phyloP scores from a whole-genome alignment of 129 eudicot species.

The Centrapalus pauciflorus region DNA sequence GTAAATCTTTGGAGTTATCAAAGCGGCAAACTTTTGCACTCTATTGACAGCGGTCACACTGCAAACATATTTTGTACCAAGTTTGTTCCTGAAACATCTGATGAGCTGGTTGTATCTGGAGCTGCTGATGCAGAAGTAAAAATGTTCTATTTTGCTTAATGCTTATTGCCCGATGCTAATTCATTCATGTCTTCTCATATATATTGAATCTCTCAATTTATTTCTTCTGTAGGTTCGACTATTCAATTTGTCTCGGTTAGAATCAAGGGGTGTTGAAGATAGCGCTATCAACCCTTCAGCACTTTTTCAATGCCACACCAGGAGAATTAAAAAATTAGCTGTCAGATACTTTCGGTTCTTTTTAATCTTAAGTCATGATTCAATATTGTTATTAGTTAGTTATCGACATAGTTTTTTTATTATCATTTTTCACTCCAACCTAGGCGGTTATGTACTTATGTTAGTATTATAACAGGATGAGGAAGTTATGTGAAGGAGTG shows the following conservation, averaged over 20 bases:
- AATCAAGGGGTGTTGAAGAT: constrained; percentile 43
- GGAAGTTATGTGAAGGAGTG: no score
- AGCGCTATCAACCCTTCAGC: constrained; percentile 56
- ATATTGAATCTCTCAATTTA: constrained; percentile 5
- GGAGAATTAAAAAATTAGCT: constrained; percentile 91
- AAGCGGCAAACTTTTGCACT: constrained; percentile 62
- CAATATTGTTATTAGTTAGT: background rate
- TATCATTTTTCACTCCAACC: background rate
- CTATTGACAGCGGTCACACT: constrained; percentile 79
- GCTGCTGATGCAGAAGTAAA: constrained; percentile 96
- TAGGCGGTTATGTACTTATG: no score
- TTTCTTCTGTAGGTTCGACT: constrained; percentile 64
- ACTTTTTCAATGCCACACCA: constrained; percentile 75
- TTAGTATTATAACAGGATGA: no score
- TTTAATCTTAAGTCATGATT: background rate
- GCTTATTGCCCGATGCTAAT: background rate
- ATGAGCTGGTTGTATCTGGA: constrained; percentile 83
- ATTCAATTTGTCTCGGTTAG: constrained; percentile 62
- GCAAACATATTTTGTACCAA: constrained; percentile 89
- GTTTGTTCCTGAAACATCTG: constrained; percentile 91
- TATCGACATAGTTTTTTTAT: background rate
- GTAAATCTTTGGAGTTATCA: constrained; percentile 79
- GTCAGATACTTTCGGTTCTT: constrained; percentile 39
- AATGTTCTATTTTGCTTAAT: constrained; percentile 9
- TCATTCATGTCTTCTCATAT: background rate